Evolutionary conservation across 2,329 filamentous ascomycete genomes (phyloP).

Genomic region (Colletotrichum sidae): DNA sequence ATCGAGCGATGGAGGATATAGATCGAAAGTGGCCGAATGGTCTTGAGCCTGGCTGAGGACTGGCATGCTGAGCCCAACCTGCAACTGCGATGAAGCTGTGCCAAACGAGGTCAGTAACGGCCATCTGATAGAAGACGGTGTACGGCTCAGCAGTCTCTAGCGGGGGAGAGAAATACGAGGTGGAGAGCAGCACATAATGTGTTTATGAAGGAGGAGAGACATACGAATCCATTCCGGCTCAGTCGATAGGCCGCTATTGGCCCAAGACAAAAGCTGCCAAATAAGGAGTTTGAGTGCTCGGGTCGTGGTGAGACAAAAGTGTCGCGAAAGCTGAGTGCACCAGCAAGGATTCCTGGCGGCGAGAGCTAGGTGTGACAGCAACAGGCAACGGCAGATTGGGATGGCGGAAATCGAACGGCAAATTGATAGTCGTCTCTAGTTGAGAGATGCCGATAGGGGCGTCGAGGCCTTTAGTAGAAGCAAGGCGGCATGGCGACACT

Average conservation of each 20-base stretch:
- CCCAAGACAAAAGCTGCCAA: conserved; percentile 15
- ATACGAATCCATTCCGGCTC: conserved; percentile 30
- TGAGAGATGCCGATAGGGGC: conserved; percentile 3
- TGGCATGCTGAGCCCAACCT: conserved; percentile 62
- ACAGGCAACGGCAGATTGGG: conserved; percentile 2
- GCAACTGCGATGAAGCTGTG: conserved; percentile 65
- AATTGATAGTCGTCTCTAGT: not conserved
- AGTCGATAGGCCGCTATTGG: not conserved
- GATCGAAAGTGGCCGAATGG: conserved; percentile 64
- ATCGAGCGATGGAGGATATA: conserved; percentile 62
- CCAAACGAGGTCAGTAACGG: conserved; percentile 33
- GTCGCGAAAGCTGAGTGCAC: conserved; percentile 6
- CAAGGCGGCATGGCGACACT: conserved; percentile 32
- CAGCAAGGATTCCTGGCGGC: not conserved
- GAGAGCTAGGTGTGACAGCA: conserved; percentile 4
- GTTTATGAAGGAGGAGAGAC: conserved; percentile 24
- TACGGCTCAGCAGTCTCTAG: not conserved
- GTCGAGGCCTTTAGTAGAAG: conserved; percentile 22
- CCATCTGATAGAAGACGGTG: conserved; percentile 13
- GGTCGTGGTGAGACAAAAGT: conserved; percentile 16
- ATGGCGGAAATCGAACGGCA: not conserved
- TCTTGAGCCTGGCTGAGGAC: conserved; percentile 47
- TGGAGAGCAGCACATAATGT: not conserved
- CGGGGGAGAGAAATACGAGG: not conserved
- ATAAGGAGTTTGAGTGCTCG: conserved; percentile 3